A percentile compares a stretch with the other conserved stretches of the same genome.
phyloP scores from a whole-genome alignment of 768 basidiomycete genomes.

The Lentinula sp. region DNA sequence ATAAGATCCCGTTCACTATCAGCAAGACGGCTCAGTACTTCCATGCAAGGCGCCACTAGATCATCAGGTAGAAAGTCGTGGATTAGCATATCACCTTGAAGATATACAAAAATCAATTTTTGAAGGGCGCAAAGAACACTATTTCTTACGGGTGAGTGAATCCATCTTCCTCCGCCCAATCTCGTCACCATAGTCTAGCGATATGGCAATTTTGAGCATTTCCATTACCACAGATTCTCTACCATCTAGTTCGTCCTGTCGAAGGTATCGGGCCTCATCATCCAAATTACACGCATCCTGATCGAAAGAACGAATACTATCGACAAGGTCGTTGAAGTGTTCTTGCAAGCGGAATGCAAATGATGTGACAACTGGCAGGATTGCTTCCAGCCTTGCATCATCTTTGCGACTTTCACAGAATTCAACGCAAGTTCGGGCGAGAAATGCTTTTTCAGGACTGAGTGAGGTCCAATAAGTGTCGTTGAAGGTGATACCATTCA shows the following conservation, averaged over 20 bases:
- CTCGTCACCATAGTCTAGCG: constrained; percentile 70
- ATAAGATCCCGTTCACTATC: constrained; percentile 69
- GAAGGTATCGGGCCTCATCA: background rate
- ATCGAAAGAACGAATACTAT: background rate
- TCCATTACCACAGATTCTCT: constrained; percentile 55
- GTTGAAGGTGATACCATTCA: constrained; percentile 68
- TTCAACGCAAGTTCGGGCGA: constrained; percentile 79
- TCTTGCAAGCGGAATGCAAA: constrained; percentile 73
- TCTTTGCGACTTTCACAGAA: constrained; percentile 63
- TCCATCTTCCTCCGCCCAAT: constrained; percentile 72
- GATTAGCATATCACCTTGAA: constrained; percentile 58
- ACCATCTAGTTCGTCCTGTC: constrained; percentile 30
- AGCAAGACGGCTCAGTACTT: constrained; percentile 56
- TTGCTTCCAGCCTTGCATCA: constrained; percentile 54
- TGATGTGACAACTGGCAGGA: constrained; percentile 78
- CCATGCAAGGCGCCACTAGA: constrained; percentile 55
- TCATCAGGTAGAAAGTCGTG: constrained; percentile 52
- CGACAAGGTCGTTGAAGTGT: constrained; percentile 48
- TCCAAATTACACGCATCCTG: background rate
- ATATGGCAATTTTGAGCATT: constrained; percentile 54
- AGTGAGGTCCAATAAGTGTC: constrained; percentile 68
- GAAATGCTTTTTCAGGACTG: constrained; percentile 71
- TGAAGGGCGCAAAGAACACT: background rate
- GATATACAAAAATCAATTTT: background rate
- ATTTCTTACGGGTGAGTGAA: constrained; percentile 50